Evolutionary conservation across 768 basidiomycete genomes (phyloP), one percentile per base, ranked within the genome.

Genomic region (Filobasidium wieringae): DNA sequence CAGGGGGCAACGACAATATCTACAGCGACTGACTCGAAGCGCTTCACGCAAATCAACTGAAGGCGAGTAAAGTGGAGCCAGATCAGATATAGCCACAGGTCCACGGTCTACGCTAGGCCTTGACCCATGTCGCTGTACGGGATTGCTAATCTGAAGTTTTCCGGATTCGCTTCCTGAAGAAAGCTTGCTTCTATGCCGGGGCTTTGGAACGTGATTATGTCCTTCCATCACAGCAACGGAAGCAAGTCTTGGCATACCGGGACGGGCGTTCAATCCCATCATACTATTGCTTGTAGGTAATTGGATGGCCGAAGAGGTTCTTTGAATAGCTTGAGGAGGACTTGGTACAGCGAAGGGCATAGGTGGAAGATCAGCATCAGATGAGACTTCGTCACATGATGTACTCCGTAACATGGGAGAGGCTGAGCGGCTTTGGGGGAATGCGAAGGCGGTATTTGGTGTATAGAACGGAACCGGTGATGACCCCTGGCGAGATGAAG

Each of bases 201-300:
- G 14, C 17, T 26, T 22, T 41, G 43, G 6, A 60, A 47, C 19
- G 57, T 53, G 4, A 22, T 36, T 39, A 62, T 34, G 68, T 40
- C 70, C 67, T 52, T 83, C 82, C 78, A 82, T 79, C 12, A 81
- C 77, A 2, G 80, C 76, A 3, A 81, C 78, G 4, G 80, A 80
- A 8, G 80, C 79, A 53, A 81, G 78, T n/a, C 80, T 74, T 14
- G 81, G 80, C 34, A 81, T 77, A 1, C 66, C 62, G 15, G 70
- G 72, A 34, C 72, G 58, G 15, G 27, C 26, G n/a, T 30, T 49
- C 59, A 34, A 51, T 54, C 37, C 57, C 59, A 53, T 15, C 60
- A 39, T 26, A 29, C 27, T 47, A 22, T 49, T 41, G 54, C 51
- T 36, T 36, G 32, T 50, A 15, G 51, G 60, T 34, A 41, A 60